Percentiles rank a stretch among this genome's conserved stretches.
Conservation (phyloP, 108 stramenopile species). For the Cyclostephanos tholiformis region DNA sequence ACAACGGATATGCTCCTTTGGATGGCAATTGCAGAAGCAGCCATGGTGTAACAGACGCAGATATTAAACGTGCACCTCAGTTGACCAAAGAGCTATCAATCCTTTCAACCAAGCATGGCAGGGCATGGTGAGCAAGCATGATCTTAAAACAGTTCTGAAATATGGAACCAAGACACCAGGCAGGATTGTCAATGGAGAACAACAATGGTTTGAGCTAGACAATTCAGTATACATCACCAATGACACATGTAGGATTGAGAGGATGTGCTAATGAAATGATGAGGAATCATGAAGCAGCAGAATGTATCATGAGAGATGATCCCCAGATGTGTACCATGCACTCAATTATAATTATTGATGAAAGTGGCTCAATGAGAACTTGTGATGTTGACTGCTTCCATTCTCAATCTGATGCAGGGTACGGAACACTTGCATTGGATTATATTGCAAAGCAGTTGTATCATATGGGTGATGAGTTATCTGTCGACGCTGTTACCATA, state of each 20-base stretch:
- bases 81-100: slow-evolving; percentile 49
- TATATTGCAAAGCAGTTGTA: slow-evolving; percentile 65
- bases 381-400: slow-evolving; percentile 55
- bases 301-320: slow-evolving; percentile 45
- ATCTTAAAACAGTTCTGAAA: slow-evolving; percentile 52
- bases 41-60: no score
- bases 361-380: slow-evolving; percentile 62
- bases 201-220: slow-evolving; percentile 55
- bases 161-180: slow-evolving; percentile 5
- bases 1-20: background rate
- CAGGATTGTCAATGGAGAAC: slow-evolving; percentile 31
- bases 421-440: slow-evolving; percentile 59
- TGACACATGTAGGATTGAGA: slow-evolving; percentile 30
- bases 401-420: slow-evolving; percentile 56
- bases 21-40: background rate
- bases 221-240: slow-evolving; percentile 58
- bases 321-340: slow-evolving; percentile 48
- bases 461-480: slow-evolving; percentile 36
- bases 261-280: slow-evolving; percentile 46
- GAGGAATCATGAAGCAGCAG: slow-evolving; percentile 37
- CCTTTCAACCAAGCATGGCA: slow-evolving; percentile 57
- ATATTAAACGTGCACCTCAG: background rate
- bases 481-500: slow-evolving; percentile 57
- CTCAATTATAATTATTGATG: slow-evolving; percentile 66
- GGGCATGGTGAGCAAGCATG: slow-evolving; percentile 51